Evolutionary conservation across 2,329 filamentous ascomycete species (phyloP), one percentile per base, ranked within the genome.

Genomic region (Dactylellina cionopaga): DNA sequence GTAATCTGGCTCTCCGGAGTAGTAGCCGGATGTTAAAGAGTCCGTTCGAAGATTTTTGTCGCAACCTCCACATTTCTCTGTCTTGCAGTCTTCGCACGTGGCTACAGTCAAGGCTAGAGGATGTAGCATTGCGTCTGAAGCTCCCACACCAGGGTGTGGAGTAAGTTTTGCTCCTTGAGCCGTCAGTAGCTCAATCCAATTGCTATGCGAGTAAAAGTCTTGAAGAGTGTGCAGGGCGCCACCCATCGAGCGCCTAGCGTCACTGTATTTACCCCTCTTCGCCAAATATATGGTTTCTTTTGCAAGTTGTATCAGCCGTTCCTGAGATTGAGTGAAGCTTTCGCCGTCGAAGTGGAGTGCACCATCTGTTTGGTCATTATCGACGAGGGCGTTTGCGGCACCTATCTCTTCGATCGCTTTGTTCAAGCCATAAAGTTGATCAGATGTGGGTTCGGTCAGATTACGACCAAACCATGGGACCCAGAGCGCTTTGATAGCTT

Each of bases 261-360:
- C 60, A 31, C 31, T 15, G 10, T 31, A 56, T n/a, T 66, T 44
- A 17, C 39, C 22, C 5, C 15, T n/a, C 17, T 47, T 66, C 5
- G 56, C 33, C 9, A 59, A 11, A 13, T n/a, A 9, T 11, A 71
- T 29, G 3, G 52, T 47, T 3, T 65, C 25, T 37, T 62, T 13
- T 5, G 44, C 37, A 41, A 73, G 31, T 6, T 73, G 31, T 29
- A 73, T 25, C 2, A 66, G 29, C 47, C 69, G 37, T 27, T 54
- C 15, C 29, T 73, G 69, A 3, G 39, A 60, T 5, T 10, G n/a
- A 5, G 19, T 54, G 25, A 73, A 73, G 15, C 60, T 65, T 35
- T 73, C 69, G 5, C 69, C 60, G 25, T 73, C 69, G 47, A 60
- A 73, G 37, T 73, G 69, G 35, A 60, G 59, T n/a, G 56, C 51